phyloP scores from a whole-genome alignment of 2,329 filamentous ascomycete species.

The Beauveria caledonica region DNA sequence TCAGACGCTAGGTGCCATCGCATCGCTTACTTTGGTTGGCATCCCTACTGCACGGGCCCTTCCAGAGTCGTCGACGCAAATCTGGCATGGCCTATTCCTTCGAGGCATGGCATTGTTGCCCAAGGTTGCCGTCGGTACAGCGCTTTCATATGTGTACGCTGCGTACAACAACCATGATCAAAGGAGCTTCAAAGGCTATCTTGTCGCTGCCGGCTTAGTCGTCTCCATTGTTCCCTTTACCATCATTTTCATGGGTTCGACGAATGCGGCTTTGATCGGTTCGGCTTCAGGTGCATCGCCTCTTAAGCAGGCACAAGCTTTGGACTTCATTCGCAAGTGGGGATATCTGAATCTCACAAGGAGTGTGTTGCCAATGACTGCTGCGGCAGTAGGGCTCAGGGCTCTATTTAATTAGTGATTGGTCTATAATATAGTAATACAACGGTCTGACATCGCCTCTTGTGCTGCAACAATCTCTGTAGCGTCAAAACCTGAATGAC shows the following conservation, averaged over 20 bases:
- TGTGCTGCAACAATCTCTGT: no score
- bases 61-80: background rate
- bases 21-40: background rate
- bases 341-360: background rate
- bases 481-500: no score
- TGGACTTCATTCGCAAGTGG: background rate
- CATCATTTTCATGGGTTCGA: background rate
- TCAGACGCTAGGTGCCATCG: background rate
- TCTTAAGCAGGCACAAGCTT: background rate
- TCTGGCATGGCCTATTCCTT: slow-evolving; percentile 31
- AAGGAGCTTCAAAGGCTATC: background rate
- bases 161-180: slow-evolving; percentile 20
- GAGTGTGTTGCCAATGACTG: background rate
- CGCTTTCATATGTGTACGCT: slow-evolving; percentile 26
- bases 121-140: slow-evolving; percentile 23
- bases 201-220: background rate
- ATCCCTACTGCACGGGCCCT: background rate
- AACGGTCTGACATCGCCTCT: background rate
- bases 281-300: background rate
- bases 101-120: slow-evolving; percentile 30
- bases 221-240: background rate
- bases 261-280: background rate
- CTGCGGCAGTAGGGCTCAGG: background rate
- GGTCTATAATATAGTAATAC: background rate
- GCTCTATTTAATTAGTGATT: background rate